These are phyloP conservation scores for Oxyria digyna DNA, from an alignment of 148 eudicot genomes.

Conservation along the genomic window DNA sequence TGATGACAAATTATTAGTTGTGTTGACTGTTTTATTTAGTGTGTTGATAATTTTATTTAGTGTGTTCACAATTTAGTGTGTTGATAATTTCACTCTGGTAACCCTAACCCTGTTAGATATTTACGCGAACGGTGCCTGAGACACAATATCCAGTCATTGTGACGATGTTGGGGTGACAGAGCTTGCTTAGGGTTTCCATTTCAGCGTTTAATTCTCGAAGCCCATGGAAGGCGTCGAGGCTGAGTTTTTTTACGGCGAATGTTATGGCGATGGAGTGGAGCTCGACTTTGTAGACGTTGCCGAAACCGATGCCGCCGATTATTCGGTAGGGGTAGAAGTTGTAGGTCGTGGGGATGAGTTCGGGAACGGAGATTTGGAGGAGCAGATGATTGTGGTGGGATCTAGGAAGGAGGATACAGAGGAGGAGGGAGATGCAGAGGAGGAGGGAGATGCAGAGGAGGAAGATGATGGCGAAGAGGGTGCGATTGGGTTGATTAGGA, in stretches of 20 bases:
- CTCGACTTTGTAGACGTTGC: slow-evolving; percentile 51
- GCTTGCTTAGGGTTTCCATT: slow-evolving; percentile 63
- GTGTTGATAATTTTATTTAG: no score
- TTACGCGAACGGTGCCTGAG: slow-evolving; percentile 29
- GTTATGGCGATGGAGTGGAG: slow-evolving; percentile 20
- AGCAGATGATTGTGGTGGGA: slow-evolving; percentile 16
- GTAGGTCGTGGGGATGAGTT: slow-evolving; percentile 37
- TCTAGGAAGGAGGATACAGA: not conserved
- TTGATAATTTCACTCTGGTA: no score
- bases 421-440: no score
- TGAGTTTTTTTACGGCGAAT: slow-evolving; percentile 68
- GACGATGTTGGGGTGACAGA: slow-evolving; percentile 55
- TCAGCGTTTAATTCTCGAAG: slow-evolving; percentile 70
- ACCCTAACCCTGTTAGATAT: no score
- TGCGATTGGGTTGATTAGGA: no score
- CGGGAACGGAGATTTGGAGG: slow-evolving; percentile 42
- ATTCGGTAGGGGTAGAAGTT: slow-evolving; percentile 50
- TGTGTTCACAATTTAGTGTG: no score
- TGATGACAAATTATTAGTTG: no score
- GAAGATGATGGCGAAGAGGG: not conserved
- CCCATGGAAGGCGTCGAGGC: slow-evolving; percentile 75
- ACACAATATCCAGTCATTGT: slow-evolving; percentile 59
- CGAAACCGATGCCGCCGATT: slow-evolving; percentile 82
- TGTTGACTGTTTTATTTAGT: no score
- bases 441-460: not conserved